Conservation (phyloP, 805 yeast genomes). For the Kodamaea hsintzibuensis region DNA sequence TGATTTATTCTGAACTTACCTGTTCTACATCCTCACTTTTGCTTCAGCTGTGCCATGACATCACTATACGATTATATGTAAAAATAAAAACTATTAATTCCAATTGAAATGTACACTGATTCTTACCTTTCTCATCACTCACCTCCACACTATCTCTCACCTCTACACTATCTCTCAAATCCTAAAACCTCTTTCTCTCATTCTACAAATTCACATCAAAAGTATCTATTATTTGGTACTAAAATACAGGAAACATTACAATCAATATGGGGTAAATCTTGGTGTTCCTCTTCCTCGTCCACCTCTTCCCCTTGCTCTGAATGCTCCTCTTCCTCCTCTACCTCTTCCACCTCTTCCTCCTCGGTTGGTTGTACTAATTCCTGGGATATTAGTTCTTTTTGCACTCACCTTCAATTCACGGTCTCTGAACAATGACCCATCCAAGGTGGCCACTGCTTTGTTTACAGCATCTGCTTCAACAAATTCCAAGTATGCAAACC, state of each 20-base stretch:
- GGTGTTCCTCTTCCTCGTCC: conserved; percentile 24
- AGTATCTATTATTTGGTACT: not conserved
- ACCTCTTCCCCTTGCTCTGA: conserved; percentile 21
- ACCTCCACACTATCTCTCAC: too few relatives aligned
- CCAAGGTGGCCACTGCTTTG: conserved; percentile 59
- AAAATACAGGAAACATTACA: not conserved
- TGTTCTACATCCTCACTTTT: too few relatives aligned
- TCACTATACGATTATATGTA: too few relatives aligned
- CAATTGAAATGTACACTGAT: too few relatives aligned
- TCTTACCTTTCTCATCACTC: too few relatives aligned
- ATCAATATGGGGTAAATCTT: conserved; percentile 19
- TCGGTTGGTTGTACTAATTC: conserved; percentile 41
- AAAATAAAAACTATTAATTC: too few relatives aligned
- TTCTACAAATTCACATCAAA: not conserved
- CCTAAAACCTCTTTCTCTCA: not conserved
- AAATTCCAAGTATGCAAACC: conserved; percentile 85
- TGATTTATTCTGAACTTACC: too few relatives aligned
- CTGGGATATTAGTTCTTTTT: conserved; percentile 82
- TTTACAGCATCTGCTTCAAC: conserved; percentile 64
- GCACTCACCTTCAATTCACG: conserved; percentile 72
- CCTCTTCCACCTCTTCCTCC: conserved; percentile 39
- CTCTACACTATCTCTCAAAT: not conserved
- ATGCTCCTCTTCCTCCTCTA: conserved; percentile 43
- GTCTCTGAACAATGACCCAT: conserved; percentile 67
- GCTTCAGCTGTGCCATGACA: too few relatives aligned